phyloP scores from a whole-genome alignment of 2,329 filamentous ascomycete genomes.

The Thielaviopsis cerberus region DNA sequence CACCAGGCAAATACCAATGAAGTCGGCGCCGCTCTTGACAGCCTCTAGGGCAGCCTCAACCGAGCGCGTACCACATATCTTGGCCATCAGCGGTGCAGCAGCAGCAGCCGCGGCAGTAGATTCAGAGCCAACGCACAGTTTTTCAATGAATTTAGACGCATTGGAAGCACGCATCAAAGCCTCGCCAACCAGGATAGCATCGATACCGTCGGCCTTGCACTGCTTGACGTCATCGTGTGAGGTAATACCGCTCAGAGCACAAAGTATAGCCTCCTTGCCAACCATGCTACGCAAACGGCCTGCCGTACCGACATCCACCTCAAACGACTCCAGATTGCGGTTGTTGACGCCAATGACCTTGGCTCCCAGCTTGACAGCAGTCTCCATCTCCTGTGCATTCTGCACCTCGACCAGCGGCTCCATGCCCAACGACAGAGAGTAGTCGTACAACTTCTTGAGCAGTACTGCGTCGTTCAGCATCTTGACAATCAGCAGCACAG shows the following conservation, averaged over 20 bases:
- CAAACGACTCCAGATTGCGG: constrained; percentile 85
- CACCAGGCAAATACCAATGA: constrained; percentile 85
- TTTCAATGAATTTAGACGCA: constrained; percentile 62
- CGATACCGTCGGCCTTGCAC: constrained; percentile 76
- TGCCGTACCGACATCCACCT: constrained; percentile 86
- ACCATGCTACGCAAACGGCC: constrained; percentile 76
- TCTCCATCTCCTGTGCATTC: constrained; percentile 78
- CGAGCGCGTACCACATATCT: constrained; percentile 84
- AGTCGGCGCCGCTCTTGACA: constrained; percentile 70
- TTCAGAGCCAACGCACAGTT: constrained; percentile 50
- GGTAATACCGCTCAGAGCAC: constrained; percentile 85
- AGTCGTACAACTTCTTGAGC: constrained; percentile 64
- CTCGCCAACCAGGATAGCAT: constrained; percentile 85
- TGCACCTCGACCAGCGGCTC: constrained; percentile 95
- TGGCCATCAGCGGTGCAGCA: constrained; percentile 49
- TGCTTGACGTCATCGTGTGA: constrained; percentile 72
- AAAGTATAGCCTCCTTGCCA: constrained; percentile 69
- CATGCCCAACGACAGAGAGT: constrained; percentile 83
- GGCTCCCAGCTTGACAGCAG: constrained; percentile 67
- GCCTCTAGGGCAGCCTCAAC: constrained; percentile 64
- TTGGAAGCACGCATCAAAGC: constrained; percentile 84
- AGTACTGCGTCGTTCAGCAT: constrained; percentile 61
- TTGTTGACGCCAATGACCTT: constrained; percentile 96
- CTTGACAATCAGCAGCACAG: constrained; percentile 89
- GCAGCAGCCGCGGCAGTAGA: constrained; percentile 16